Base-by-base conservation (phyloP, 2,329 filamentous ascomycete species). In the Epichloe aotearoae region DNA sequence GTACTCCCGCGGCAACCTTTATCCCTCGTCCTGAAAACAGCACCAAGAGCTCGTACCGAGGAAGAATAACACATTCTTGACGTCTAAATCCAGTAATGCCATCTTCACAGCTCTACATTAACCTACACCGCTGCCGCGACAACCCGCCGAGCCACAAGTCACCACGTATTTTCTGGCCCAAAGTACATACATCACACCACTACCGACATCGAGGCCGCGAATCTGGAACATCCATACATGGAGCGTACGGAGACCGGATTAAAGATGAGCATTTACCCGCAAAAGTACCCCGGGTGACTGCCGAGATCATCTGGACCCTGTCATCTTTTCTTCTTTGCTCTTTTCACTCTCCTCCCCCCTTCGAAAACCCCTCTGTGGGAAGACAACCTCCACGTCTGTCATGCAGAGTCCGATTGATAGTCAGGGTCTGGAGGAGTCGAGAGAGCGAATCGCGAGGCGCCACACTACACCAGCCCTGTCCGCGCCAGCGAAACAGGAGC, bases 401-500 rank as follows among this genome's bases (percentile, higher is more conserved):
- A 43, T 23, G 36, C 38, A 19, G 20, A 15, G 19, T n/a, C 42
- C 3, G 20, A 5, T 33, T 20, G 15, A 44, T n/a, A 33, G 6
- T 33, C 42, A 11, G 42, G n/a, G 10, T 44, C 42, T 30, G 38
- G 30, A 43, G n/a, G 12, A 30, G 10, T 4, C 15, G 20, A 30
- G 38, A 34, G 26, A 36, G 14, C 48, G 48, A 33, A 50, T 50
- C 17, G 48, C 36, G 20, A 34, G 19, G 42, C 48, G 48, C 48
- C 41, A 50, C 48, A 49, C 40, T 19, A 5, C 39, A 23, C n/a
- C 23, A 49, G 47, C 5, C 39, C n/a, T 38, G 36, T 38, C n/a
- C 12, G 12, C 36, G 36, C 36, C 36, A n/a, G 36, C 12, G 12
- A 34, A 39, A 34, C 19, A 26, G 12, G 20, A 36, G 15, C 12